Evolutionary conservation across 2,329 filamentous ascomycete genomes (phyloP).

Genomic region (Colletotrichum spaethianum): DNA sequence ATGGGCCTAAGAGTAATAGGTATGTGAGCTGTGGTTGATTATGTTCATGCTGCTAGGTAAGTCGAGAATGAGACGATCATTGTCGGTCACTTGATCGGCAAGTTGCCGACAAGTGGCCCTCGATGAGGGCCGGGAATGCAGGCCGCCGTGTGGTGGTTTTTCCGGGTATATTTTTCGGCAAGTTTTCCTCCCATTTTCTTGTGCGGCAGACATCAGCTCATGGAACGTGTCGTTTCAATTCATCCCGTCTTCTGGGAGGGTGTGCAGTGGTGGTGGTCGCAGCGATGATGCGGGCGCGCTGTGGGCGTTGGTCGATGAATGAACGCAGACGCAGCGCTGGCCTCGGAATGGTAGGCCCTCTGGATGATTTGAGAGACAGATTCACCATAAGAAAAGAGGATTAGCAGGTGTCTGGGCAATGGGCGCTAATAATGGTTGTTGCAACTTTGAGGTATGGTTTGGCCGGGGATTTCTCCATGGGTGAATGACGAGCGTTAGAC

Average conservation of each 20-base stretch:
- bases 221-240: conserved; percentile 35
- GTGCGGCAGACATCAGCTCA: conserved; percentile 32
- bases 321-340: background rate
- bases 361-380: background rate
- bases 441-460: background rate
- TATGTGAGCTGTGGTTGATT: background rate
- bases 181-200: conserved; percentile 31
- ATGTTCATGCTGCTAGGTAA: background rate
- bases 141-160: background rate
- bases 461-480: background rate
- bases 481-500: background rate
- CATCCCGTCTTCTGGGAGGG: conserved; percentile 17
- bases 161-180: conserved; percentile 4
- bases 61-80: conserved; percentile 11
- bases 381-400: background rate
- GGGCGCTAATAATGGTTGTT: background rate
- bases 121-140: conserved; percentile 5
- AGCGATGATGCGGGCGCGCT: no score
- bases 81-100: background rate
- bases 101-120: background rate
- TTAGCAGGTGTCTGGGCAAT: background rate
- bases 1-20: background rate
- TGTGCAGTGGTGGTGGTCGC: background rate
- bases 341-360: background rate
- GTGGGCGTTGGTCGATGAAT: background rate